These are phyloP conservation scores for Ophiostoma montium DNA, from an alignment of 2,329 filamentous ascomycete genomes.

Conservation along the genomic window DNA sequence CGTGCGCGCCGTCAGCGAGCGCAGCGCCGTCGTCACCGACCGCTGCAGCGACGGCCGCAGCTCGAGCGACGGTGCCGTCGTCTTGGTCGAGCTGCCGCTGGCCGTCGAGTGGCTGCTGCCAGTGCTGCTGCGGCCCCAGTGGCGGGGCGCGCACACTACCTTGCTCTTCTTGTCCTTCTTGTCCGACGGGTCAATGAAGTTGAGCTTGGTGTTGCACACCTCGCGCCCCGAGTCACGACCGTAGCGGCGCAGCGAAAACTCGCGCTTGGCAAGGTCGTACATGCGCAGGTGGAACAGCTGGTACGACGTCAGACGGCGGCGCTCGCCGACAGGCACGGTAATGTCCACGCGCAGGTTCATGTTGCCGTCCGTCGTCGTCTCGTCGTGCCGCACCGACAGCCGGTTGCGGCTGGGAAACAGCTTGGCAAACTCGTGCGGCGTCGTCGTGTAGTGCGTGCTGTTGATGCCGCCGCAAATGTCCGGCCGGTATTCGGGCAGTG, in stretches of 20 bases:
- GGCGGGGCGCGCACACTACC: not conserved
- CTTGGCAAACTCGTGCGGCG: slow-evolving; percentile 65
- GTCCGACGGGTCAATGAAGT: slow-evolving; percentile 44
- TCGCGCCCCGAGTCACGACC: slow-evolving; percentile 86
- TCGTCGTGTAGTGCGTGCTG: slow-evolving; percentile 55
- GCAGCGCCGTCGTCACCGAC: slow-evolving; percentile 34
- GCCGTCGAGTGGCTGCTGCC: not conserved
- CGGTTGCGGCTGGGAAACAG: slow-evolving; percentile 78
- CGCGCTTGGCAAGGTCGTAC: slow-evolving; percentile 73
- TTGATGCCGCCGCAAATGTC: slow-evolving; percentile 48
- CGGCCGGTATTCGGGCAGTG: slow-evolving; percentile 44
- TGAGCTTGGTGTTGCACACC: slow-evolving; percentile 71
- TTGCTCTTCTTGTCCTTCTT: slow-evolving; percentile 1
- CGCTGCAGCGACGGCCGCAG: slow-evolving; percentile 28
- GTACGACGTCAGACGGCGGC: slow-evolving; percentile 47
- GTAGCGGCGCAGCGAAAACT: slow-evolving; percentile 85
- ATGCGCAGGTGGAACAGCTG: slow-evolving; percentile 89
- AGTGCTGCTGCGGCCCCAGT: slow-evolving; percentile 10
- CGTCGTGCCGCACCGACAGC: slow-evolving; percentile 76
- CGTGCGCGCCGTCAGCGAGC: slow-evolving; percentile 23
- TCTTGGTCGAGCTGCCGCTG: not conserved
- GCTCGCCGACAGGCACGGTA: slow-evolving; percentile 39
- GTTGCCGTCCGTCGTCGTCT: slow-evolving; percentile 80
- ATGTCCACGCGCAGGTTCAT: slow-evolving; percentile 92
- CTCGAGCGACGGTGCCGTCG: slow-evolving; percentile 1